Evolutionary conservation across 2,329 filamentous ascomycete genomes (phyloP), one percentile per base, ranked within the genome.

Genomic region (Venturiaceae sp.): DNA sequence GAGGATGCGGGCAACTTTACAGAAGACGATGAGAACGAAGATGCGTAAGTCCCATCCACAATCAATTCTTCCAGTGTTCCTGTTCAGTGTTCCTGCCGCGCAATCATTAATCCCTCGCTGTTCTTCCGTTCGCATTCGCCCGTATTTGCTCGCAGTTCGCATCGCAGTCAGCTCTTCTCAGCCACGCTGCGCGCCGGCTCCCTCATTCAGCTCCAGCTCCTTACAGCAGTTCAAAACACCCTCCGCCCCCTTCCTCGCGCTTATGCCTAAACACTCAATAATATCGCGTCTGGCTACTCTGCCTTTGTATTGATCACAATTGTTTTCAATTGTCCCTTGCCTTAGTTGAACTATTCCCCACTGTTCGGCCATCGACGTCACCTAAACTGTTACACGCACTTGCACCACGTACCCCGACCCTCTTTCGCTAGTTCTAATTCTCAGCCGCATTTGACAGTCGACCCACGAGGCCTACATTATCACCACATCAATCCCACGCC

Each of bases 401-500:
- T 26, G n/a, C n/a, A 47, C 21, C 16, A 16, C 41, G 3, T 47
- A 50, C 26, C 44, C 44, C 26, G 26, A 30, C 23, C 26, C 44
- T 50, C 41, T 47, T 16, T 21, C 26, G 44, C 44, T 50, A 50
- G 30, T 21, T n/a, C n/a, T n/a, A n/a, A n/a, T n/a, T n/a, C n/a
- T 30, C 26, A 14, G 13, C 44, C 44, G 44, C 44, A 4, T 30
- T n/a, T 9, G 26, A 50, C 44, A 50, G 26, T 50, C 44, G 52
- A n/a, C 52, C 32, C 34, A 26, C 30, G 14, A 39, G 70, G 33
- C 73, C 72, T 26, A 66, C 71, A 63, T 72, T 77, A 60, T 75
- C 76, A 61, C 72, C 76, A 57, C 76, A 76, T 62, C 69, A 74
- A 37, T 78, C 76, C n/a, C 77, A 80, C 65, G 64, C 71, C 50